A percentile compares a stretch with the other conserved stretches of the same genome.
Conservation (phyloP, 2,329 filamentous ascomycete species). For the Nannizziopsis arthrosporioides region DNA sequence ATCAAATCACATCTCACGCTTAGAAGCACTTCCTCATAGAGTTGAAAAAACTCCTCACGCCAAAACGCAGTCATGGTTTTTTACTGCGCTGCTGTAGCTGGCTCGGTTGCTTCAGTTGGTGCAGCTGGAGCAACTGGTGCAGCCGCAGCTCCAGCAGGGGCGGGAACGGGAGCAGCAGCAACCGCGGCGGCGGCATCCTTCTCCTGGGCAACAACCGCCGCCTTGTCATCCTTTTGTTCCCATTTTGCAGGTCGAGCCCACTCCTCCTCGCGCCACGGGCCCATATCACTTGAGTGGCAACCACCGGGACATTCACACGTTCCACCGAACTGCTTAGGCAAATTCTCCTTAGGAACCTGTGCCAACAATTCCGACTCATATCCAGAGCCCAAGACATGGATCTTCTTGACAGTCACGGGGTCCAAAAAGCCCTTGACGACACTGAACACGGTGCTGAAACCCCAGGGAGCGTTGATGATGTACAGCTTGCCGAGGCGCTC, state of each 20-base stretch:
- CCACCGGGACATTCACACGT: slow-evolving; percentile 69
- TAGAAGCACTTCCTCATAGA: not conserved
- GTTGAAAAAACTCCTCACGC: not conserved
- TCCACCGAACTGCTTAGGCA: slow-evolving; percentile 78
- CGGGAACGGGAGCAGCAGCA: no score
- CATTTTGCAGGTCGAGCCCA: slow-evolving; percentile 37
- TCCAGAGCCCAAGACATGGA: slow-evolving; percentile 68
- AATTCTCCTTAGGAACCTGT: slow-evolving; percentile 80
- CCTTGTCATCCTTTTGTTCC: slow-evolving; percentile 26
- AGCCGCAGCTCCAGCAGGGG: not conserved
- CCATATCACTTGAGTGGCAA: slow-evolving; percentile 75
- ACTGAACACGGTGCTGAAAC: slow-evolving; percentile 74
- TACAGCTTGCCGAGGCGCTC: slow-evolving; percentile 93
- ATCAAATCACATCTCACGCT: not conserved
- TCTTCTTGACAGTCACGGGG: slow-evolving; percentile 92
- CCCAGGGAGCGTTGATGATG: slow-evolving; percentile 96
- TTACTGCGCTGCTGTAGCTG: not conserved
- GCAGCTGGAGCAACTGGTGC: not conserved
- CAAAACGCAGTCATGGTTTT: not conserved
- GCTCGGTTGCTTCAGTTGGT: not conserved
- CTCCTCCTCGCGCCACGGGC: slow-evolving; percentile 59
- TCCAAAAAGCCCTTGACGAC: slow-evolving; percentile 91
- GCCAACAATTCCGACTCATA: slow-evolving; percentile 76
- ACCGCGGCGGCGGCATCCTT: not conserved
- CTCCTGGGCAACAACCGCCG: slow-evolving; percentile 16